These are phyloP conservation scores for Biancaea sappan DNA, from an alignment of 306 rosid genomes.

Conservation along the genomic window DNA sequence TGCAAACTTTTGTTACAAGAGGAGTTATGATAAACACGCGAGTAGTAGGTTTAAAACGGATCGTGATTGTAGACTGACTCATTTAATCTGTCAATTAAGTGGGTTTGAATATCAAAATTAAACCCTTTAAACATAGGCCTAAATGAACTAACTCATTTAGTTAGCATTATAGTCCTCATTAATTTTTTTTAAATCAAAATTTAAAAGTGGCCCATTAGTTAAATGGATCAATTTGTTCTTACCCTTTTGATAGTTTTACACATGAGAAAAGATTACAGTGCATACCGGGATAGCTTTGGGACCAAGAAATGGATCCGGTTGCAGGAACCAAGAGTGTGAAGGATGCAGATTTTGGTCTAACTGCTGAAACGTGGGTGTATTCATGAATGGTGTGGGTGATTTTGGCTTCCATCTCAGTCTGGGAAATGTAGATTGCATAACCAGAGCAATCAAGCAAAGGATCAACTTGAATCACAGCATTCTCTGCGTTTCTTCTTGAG, in stretches of 20 bases:
- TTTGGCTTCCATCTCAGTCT: constrained; percentile 75
- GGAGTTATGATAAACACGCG: background rate
- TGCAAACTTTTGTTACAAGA: background rate
- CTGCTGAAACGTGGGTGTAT: constrained; percentile 57
- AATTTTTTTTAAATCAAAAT: too few species aligned
- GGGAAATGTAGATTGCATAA: constrained; percentile 65
- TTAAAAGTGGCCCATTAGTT: too few species aligned
- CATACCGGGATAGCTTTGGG: constrained; percentile 65
- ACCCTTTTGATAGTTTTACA: too few species aligned
- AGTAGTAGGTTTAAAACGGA: too few species aligned
- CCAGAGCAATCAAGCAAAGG: constrained; percentile 85
- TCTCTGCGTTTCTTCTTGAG: constrained; percentile 49
- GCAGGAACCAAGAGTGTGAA: constrained; percentile 73
- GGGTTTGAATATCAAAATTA: too few species aligned
- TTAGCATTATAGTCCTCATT: too few species aligned
- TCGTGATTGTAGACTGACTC: too few species aligned
- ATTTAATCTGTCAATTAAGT: too few species aligned
- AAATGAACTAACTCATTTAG: too few species aligned
- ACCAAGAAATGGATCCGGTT: constrained; percentile 75
- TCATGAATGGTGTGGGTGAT: constrained; percentile 49
- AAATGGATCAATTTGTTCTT: too few species aligned
- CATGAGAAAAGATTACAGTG: background rate
- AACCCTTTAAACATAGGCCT: too few species aligned
- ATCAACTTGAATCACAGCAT: constrained; percentile 58
- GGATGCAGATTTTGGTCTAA: constrained; percentile 53